These are phyloP conservation scores for Leccinum pachyderme DNA, from an alignment of 1,284 basidiomycete species.

Conservation along the genomic window DNA sequence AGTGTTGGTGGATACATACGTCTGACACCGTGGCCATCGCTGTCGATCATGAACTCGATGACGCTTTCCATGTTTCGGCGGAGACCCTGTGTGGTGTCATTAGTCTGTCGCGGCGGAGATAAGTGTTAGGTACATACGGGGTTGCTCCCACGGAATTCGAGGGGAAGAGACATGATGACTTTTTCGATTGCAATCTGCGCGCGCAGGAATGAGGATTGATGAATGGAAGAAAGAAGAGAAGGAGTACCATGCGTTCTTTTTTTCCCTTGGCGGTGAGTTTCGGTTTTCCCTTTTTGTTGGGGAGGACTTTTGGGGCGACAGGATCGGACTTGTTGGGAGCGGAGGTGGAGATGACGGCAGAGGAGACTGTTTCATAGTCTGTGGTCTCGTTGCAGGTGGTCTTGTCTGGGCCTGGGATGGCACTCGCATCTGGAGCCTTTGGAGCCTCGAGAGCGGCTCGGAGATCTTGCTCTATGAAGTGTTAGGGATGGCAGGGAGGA, in stretches of 20 bases:
- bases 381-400: slow-evolving; percentile 42
- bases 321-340: slow-evolving; percentile 37
- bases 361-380: slow-evolving; percentile 29
- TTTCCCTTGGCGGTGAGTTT: slow-evolving; percentile 80
- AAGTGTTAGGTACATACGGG: slow-evolving; percentile 48
- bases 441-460: slow-evolving; percentile 39
- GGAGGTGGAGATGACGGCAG: slow-evolving; percentile 39
- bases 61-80: slow-evolving; percentile 77
- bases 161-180: slow-evolving; percentile 76
- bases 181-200: slow-evolving; percentile 66
- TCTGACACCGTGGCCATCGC: slow-evolving; percentile 50
- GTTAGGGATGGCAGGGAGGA: not conserved
- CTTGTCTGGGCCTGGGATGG: slow-evolving; percentile 36
- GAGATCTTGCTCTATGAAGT: slow-evolving; percentile 44
- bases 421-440: slow-evolving; percentile 10
- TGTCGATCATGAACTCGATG: slow-evolving; percentile 66
- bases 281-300: slow-evolving; percentile 65
- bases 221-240: not conserved
- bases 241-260: slow-evolving; percentile 68
- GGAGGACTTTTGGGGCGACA: slow-evolving; percentile 24
- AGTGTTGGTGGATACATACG: slow-evolving; percentile 38
- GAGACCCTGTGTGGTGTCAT: slow-evolving; percentile 46
- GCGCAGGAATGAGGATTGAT: not conserved
- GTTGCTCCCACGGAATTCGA: slow-evolving; percentile 89
- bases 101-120: not conserved